These are phyloP conservation scores for Fusarium avenaceum DNA, from an alignment of 2,329 filamentous ascomycete species.

Conservation along the genomic window DNA sequence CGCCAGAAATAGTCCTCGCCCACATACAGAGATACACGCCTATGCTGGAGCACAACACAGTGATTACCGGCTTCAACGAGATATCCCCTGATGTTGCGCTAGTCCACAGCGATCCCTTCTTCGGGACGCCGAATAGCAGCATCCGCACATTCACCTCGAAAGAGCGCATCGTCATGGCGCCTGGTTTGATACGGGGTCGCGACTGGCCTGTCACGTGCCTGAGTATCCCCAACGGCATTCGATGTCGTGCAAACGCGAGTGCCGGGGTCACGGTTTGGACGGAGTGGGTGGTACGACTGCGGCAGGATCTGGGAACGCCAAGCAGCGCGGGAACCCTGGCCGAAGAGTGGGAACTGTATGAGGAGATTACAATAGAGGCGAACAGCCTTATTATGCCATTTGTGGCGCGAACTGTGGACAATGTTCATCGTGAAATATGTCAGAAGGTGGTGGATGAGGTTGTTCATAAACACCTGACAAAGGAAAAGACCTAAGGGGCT, in stretches of 20 bases:
- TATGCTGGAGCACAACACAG: slow-evolving; percentile 22
- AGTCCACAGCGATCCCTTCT: slow-evolving; percentile 29
- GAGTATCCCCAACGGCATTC: slow-evolving; percentile 28
- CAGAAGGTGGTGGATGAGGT: slow-evolving; percentile 28
- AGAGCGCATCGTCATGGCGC: slow-evolving; percentile 19
- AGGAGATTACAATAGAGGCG: slow-evolving; percentile 28
- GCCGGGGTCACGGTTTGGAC: slow-evolving; percentile 29
- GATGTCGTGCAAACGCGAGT: slow-evolving; percentile 31
- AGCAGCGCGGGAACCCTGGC: slow-evolving; percentile 16
- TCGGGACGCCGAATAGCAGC: slow-evolving; percentile 20
- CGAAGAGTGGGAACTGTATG: slow-evolving; percentile 36
- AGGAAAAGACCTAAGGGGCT: not conserved
- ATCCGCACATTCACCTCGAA: slow-evolving; percentile 16
- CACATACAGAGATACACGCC: slow-evolving; percentile 36
- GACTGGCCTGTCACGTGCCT: slow-evolving; percentile 31
- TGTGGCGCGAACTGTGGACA: slow-evolving; percentile 24
- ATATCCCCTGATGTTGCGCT: slow-evolving; percentile 14
- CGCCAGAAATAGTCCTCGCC: slow-evolving; percentile 34
- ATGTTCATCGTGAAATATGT: slow-evolving; percentile 21
- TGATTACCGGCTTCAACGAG: slow-evolving; percentile 23
- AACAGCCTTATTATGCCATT: slow-evolving; percentile 36
- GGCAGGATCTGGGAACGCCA: slow-evolving; percentile 23
- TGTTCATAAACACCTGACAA: not conserved
- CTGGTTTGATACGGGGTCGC: slow-evolving; percentile 22
- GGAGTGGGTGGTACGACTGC: slow-evolving; percentile 26